These are phyloP conservation scores for Solanum medicagineum DNA, from an alignment of 257 asterid genomes.

Conservation along the genomic window DNA sequence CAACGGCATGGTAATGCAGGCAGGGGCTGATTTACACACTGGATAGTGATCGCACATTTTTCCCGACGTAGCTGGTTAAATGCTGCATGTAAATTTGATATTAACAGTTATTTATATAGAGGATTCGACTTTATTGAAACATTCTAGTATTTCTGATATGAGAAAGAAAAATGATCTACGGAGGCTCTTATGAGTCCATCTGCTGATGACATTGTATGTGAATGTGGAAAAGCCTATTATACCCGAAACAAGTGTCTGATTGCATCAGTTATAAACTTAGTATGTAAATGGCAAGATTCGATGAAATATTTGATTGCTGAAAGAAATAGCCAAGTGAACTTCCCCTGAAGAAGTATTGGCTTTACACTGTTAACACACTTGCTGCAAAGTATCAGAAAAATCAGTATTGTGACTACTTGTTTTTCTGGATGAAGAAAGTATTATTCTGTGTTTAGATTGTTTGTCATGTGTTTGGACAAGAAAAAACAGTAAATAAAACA, in stretches of 20 bases:
- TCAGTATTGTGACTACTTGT: neutral
- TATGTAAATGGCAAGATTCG: neutral
- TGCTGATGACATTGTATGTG: neutral
- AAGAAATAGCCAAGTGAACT: too few relatives aligned
- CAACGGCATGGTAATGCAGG: slow-evolving; percentile 25
- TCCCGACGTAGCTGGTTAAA: neutral
- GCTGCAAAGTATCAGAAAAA: too few relatives aligned
- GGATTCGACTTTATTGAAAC: neutral
- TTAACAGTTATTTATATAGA: neutral
- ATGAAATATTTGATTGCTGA: neutral
- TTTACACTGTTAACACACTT: too few relatives aligned
- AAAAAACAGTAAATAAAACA: neutral
- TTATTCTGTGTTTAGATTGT: neutral
- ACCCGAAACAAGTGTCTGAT: neutral
- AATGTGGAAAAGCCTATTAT: neutral
- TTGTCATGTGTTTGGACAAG: neutral
- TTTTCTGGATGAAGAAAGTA: neutral
- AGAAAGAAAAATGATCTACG: neutral
- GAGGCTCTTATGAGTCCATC: neutral
- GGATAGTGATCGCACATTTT: neutral
- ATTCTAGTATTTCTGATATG: neutral
- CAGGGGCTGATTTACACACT: slow-evolving; percentile 7
- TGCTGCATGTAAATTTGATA: neutral
- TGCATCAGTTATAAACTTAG: neutral
- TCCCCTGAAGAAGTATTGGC: too few relatives aligned